Evolutionary conservation across 345 rosid species (phyloP), one percentile per base, ranked within the genome.

Genomic region (Dimocarpus longan): DNA sequence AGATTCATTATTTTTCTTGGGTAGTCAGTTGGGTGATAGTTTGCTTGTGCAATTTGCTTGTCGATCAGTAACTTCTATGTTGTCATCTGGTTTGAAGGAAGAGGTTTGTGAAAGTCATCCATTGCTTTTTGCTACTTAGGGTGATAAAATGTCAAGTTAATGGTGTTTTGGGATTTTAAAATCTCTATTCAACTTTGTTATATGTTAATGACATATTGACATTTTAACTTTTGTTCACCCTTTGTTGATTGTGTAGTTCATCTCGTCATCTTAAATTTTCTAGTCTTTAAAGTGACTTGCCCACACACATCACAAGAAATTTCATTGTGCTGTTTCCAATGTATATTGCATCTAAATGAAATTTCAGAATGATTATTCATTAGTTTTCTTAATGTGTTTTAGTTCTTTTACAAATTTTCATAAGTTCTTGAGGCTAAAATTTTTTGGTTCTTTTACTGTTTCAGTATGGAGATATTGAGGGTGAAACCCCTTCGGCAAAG

Each of bases 1-100:
- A 74, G 90, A 80, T 76, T 93, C 97, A 46, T 84, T 96, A 24
- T 91, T 96, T 88, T 93, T 96, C 81, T 84, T 96, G 75, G 97
- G 91, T 77, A 96, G 99, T 88, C 95, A 97, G 65, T 80, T 94
- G 87, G 98, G 99, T 57, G 98, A 96, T 88, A 96, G 99, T 91
- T 86, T 93, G 82, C 97, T 96, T 68, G 99, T 94, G 76, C 99
- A 96, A 72, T 94, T 86, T 84, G 87, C 91, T 59, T 79, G 88
- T 84, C 91, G 91, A 59, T 84, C 87, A 63, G 98, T 92, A 63
- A 74, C 97, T 77, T 88, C 95, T 73, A 74, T 82, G 74, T 80
- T 87, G 73, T 81, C 91, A 77, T 82, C 90, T 78, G 91, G 91
- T 77, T 81, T 89, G 79, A 91, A 90, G 85, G 98, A 94, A 85